A percentile compares a stretch with the other conserved stretches of the same genome.
phyloP scores from a whole-genome alignment of 163 green algal species.

The Chlamydomonas reinhardtii region DNA sequence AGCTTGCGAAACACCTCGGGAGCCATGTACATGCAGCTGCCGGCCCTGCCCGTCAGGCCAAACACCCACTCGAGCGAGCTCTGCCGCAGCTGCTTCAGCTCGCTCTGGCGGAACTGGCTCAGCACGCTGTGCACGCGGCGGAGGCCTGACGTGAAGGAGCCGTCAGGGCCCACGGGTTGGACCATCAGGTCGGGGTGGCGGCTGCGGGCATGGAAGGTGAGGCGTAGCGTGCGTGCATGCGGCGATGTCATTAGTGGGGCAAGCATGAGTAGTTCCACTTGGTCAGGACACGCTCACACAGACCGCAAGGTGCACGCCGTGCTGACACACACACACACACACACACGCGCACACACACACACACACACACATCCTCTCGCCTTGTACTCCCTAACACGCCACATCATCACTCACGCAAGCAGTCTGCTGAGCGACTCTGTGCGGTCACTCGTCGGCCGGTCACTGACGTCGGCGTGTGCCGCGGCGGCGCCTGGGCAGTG shows the following conservation, averaged over 20 bases:
- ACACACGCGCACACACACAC: no score
- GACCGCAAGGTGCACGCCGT: no score
- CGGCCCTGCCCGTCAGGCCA: constrained; percentile 19
- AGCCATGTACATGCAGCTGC: neutral
- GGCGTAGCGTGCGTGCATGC: no score
- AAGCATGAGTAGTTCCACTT: no score
- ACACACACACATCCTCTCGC: no score
- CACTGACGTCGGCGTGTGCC: no score
- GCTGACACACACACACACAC: no score
- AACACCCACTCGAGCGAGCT: constrained; percentile 28
- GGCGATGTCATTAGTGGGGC: no score
- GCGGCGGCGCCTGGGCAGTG: no score
- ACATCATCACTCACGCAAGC: neutral
- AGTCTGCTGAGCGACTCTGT: neutral
- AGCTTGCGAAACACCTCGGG: neutral
- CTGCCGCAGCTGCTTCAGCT: constrained; percentile 4
- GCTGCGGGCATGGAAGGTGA: neutral
- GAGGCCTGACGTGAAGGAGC: neutral
- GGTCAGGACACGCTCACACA: no score
- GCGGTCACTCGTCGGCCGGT: no score
- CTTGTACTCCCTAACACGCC: no score
- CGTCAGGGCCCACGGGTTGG: neutral
- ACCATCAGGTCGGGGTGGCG: neutral
- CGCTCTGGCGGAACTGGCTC: neutral
- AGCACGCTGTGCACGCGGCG: constrained; percentile 13